These are phyloP conservation scores for Nicotiana obtusifolia DNA, from an alignment of 257 asterid genomes.

Conservation along the genomic window DNA sequence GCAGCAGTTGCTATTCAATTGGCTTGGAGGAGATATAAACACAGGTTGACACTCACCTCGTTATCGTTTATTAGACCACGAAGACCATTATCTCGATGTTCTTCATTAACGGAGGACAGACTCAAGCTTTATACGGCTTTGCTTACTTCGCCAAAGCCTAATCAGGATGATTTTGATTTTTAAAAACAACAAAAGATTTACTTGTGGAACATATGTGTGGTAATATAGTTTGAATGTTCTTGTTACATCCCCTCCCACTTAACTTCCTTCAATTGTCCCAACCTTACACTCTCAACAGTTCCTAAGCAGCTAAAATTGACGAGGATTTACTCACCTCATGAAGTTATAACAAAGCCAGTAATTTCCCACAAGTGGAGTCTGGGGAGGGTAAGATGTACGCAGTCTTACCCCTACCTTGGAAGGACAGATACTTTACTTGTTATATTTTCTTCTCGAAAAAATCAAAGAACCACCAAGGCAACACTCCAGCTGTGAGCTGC, in stretches of 20 bases:
- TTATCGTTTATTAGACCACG: slow-evolving; percentile 84
- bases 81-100: slow-evolving; percentile 71
- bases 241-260: not conserved
- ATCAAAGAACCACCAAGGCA: too few species aligned
- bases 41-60: slow-evolving; percentile 71
- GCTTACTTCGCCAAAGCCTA: slow-evolving; percentile 92
- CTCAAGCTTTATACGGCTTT: slow-evolving; percentile 79
- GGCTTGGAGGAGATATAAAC: slow-evolving; percentile 87
- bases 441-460: too few species aligned
- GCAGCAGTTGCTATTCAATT: slow-evolving; percentile 89
- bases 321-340: too few species aligned
- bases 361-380: too few species aligned
- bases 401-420: too few species aligned
- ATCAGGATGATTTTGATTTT: slow-evolving; percentile 81
- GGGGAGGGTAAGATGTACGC: too few species aligned
- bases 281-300: too few species aligned
- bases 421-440: too few species aligned
- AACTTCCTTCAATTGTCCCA: not conserved
- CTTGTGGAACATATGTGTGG: not conserved
- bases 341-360: too few species aligned
- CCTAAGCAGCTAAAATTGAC: too few species aligned
- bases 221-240: not conserved
- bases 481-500: too few species aligned
- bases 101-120: slow-evolving; percentile 90
- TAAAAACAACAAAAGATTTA: slow-evolving; percentile 11